phyloP scores from a whole-genome alignment of 768 basidiomycete genomes.

The Panaeolus papilionaceus region DNA sequence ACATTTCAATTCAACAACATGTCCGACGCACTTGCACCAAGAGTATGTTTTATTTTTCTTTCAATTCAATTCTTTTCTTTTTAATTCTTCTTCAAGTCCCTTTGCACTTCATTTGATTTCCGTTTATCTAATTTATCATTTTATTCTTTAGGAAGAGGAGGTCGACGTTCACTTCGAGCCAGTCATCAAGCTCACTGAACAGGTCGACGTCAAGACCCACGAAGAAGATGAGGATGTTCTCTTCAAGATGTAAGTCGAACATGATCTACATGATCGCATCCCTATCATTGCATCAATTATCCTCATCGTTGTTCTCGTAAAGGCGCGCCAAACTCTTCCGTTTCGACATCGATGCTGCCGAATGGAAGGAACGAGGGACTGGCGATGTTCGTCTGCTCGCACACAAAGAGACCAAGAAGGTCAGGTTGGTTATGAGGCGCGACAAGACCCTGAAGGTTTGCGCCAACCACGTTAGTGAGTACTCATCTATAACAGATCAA shows the following conservation, averaged over 20 bases:
- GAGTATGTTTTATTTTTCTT: conserved; percentile 54
- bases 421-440: conserved; percentile 97
- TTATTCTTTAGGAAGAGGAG: conserved; percentile 69
- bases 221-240: conserved; percentile 93
- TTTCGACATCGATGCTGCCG: conserved; percentile 75
- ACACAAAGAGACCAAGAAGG: conserved; percentile 89
- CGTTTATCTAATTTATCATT: conserved; percentile 28
- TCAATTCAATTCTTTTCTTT: conserved; percentile 27
- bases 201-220: conserved; percentile 92
- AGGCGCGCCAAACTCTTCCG: conserved; percentile 99
- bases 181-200: conserved; percentile 94
- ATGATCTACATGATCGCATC: conserved; percentile 44
- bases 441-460: conserved; percentile 99
- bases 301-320: conserved; percentile 23
- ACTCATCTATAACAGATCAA: conserved; percentile 33
- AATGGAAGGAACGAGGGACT: conserved; percentile 99
- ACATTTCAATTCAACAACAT: conserved; percentile 48
- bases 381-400: conserved; percentile 93
- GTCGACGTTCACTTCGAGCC: conserved; percentile 93
- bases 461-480: conserved; percentile 93
- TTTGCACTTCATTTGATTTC: conserved; percentile 2
- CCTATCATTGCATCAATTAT: conserved; percentile 35
- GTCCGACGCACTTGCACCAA: conserved; percentile 75
- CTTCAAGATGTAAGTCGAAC: conserved; percentile 89
- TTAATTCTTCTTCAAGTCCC: conserved; percentile 11